phyloP scores from a whole-genome alignment of 192 early-diverging fungal genomes.

The Coemansia sp. region DNA sequence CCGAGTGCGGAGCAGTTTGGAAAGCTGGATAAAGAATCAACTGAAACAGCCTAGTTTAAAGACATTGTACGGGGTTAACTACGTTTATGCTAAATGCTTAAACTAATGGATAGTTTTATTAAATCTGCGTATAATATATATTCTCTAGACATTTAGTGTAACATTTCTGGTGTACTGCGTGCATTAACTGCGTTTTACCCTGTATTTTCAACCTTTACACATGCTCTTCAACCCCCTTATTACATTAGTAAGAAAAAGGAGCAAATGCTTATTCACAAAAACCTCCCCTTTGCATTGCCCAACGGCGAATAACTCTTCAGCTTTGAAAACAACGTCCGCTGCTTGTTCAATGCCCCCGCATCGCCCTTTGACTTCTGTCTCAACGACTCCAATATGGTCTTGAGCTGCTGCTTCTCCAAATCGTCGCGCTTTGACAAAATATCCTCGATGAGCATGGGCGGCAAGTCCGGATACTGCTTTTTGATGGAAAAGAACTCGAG shows the following conservation, averaged over 20 bases:
- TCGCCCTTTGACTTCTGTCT: slow-evolving; percentile 54
- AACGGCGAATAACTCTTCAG: slow-evolving; percentile 47
- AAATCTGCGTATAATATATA: too few species aligned
- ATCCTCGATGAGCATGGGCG: slow-evolving; percentile 86
- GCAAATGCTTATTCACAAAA: not conserved
- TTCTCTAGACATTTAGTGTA: too few species aligned
- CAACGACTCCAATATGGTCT: slow-evolving; percentile 85
- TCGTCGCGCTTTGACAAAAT: slow-evolving; percentile 87
- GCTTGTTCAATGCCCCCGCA: slow-evolving; percentile 48
- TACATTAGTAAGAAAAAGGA: not conserved
- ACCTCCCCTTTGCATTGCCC: slow-evolving; percentile 17
- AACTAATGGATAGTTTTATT: too few species aligned
- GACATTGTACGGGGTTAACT: too few species aligned
- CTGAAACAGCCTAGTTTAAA: too few species aligned
- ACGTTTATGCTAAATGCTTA: too few species aligned
- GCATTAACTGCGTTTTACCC: too few species aligned
- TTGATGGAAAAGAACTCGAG: slow-evolving; percentile 91
- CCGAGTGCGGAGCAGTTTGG: not conserved
- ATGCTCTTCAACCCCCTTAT: too few species aligned
- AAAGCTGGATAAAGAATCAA: not conserved
- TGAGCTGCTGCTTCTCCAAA: slow-evolving; percentile 79
- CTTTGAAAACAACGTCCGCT: slow-evolving; percentile 50
- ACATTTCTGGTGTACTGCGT: too few species aligned
- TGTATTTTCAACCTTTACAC: too few species aligned
- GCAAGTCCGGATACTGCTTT: slow-evolving; percentile 89